Conservation (phyloP, 2,329 filamentous ascomycete species). For the Herpotrichia juniperi region DNA sequence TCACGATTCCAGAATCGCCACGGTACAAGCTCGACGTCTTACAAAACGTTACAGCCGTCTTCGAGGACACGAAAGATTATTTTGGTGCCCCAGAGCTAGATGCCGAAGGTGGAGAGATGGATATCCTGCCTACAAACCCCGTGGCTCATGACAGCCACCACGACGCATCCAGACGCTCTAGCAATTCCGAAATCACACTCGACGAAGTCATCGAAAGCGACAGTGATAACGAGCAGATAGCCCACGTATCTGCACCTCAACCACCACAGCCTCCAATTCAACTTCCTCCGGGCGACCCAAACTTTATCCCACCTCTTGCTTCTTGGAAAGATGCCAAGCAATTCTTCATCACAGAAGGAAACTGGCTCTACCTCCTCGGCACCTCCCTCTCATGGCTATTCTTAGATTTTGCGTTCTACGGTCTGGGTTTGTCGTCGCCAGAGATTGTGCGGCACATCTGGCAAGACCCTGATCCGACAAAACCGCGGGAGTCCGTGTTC, state of each 20-base stretch:
- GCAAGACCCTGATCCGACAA: constrained; percentile 19
- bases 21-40: constrained; percentile 49
- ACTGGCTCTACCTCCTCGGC: constrained; percentile 46
- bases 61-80: constrained; percentile 41
- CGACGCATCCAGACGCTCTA: constrained; percentile 19
- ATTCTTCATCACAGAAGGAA: constrained; percentile 43
- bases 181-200: constrained; percentile 30
- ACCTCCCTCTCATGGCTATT: constrained; percentile 44
- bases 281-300: constrained; percentile 47
- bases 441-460: constrained; percentile 44
- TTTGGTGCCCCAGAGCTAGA: constrained; percentile 33
- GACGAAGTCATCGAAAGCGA: constrained; percentile 33
- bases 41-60: constrained; percentile 38
- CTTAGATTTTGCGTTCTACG: constrained; percentile 45
- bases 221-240: constrained; percentile 22
- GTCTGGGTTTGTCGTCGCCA: constrained; percentile 42
- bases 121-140: constrained; percentile 18
- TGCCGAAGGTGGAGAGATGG: constrained; percentile 37
- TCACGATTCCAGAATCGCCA: constrained; percentile 49
- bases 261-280: constrained; percentile 12
- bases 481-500: constrained; percentile 26
- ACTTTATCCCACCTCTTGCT: constrained; percentile 50
- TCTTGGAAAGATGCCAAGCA: constrained; percentile 38
- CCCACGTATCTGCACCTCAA: constrained; percentile 11
- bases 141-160: neutral